phyloP scores from a whole-genome alignment of 805 yeast species.

The Candida ponderosae region DNA sequence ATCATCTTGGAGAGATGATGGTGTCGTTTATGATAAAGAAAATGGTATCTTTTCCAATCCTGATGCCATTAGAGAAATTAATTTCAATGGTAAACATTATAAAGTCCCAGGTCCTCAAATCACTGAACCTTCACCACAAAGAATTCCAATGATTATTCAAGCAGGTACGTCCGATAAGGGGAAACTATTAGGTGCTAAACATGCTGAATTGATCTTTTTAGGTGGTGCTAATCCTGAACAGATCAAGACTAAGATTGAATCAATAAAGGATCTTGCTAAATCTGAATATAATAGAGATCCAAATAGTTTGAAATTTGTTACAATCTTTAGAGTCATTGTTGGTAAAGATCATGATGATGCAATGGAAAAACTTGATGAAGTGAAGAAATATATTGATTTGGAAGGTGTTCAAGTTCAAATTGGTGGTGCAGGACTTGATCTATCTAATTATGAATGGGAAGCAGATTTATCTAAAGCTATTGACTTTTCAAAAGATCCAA shows the following conservation, averaged over 20 bases:
- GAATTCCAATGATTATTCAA: slow-evolving; percentile 33
- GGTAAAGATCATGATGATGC: slow-evolving; percentile 34
- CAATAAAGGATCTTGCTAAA: slow-evolving; percentile 23
- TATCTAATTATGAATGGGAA: slow-evolving; percentile 23
- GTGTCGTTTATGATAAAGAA: slow-evolving; percentile 15
- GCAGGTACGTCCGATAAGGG: slow-evolving; percentile 35
- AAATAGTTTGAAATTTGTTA: slow-evolving; percentile 28
- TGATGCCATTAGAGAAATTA: slow-evolving; percentile 26
- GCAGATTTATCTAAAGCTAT: slow-evolving; percentile 22
- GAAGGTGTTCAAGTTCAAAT: slow-evolving; percentile 32
- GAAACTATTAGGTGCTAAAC: slow-evolving; percentile 29
- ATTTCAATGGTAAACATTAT: slow-evolving; percentile 29
- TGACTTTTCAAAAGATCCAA: too few species aligned
- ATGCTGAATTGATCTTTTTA: slow-evolving; percentile 33
- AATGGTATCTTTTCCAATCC: slow-evolving; percentile 27
- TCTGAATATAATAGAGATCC: slow-evolving; percentile 26
- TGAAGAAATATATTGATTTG: slow-evolving; percentile 19
- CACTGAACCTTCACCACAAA: slow-evolving; percentile 32
- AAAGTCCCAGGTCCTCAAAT: slow-evolving; percentile 33
- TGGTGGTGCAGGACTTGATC: slow-evolving; percentile 32
- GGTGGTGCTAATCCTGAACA: slow-evolving; percentile 25
- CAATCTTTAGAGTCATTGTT: slow-evolving; percentile 25
- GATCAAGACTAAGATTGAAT: slow-evolving; percentile 20
- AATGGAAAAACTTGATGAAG: slow-evolving; percentile 23
- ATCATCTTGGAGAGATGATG: slow-evolving; percentile 34